phyloP scores from a whole-genome alignment of 768 basidiomycete species.

The Pholiota conissans region DNA sequence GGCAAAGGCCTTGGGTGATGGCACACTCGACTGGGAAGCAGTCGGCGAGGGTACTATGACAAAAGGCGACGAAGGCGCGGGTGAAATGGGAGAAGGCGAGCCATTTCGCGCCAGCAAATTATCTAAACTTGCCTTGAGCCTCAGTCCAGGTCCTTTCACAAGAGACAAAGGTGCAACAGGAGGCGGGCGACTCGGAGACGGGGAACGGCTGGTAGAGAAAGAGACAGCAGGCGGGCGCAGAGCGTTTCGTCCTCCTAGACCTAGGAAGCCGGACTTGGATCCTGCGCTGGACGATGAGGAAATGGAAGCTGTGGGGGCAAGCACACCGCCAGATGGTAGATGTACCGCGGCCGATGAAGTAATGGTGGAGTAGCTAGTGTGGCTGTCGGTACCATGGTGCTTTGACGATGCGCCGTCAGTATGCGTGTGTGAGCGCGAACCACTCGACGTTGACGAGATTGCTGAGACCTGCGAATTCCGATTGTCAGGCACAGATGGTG shows the following conservation, averaged over 20 bases:
- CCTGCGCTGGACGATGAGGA: not conserved
- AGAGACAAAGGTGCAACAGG: constrained; percentile 16
- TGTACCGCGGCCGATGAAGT: constrained; percentile 5
- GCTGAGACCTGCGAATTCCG: not conserved
- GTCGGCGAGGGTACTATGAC: not conserved
- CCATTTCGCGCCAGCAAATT: not conserved
- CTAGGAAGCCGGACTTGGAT: not conserved
- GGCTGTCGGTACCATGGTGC: constrained; percentile 1
- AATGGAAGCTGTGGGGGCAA: constrained; percentile 14
- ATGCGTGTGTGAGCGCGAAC: not conserved
- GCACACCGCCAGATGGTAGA: constrained; percentile 7
- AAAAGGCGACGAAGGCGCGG: constrained; percentile 1
- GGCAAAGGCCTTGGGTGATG: not conserved
- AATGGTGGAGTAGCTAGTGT: constrained; percentile 13
- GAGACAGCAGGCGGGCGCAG: not conserved
- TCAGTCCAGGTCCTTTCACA: constrained; percentile 10
- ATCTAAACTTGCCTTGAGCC: constrained; percentile 21
- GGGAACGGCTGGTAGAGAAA: constrained; percentile 1
- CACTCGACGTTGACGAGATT: not conserved
- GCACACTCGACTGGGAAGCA: not conserved
- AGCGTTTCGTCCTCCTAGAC: too few species aligned
- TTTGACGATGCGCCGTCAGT: not conserved
- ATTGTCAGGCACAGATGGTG: not conserved
- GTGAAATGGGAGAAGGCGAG: constrained; percentile 10
- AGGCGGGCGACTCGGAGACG: not conserved